Percentiles rank a stretch among this genome's conserved stretches.
Conservation (phyloP, 129 eudicot species). For the Pulicaria dysenterica region DNA sequence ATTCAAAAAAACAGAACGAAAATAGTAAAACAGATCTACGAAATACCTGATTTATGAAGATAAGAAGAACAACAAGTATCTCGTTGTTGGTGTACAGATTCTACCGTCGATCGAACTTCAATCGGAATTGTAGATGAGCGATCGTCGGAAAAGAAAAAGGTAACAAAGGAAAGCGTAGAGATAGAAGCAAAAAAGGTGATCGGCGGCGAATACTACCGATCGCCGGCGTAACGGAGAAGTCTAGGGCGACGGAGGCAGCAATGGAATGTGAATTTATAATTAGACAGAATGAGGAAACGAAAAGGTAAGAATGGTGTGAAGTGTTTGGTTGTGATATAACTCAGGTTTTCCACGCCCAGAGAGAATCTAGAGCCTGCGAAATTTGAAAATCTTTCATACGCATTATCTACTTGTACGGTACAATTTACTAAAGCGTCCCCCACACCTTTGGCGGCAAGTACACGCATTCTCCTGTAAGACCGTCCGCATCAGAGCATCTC, state of each 20-base stretch:
- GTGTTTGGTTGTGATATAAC: conserved; percentile 3
- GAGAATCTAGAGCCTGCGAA: conserved; percentile 14
- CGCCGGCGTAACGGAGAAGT: background rate
- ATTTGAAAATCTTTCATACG: background rate
- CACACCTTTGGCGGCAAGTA: background rate
- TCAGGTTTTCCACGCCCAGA: conserved; percentile 20
- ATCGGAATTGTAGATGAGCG: conserved; percentile 3
- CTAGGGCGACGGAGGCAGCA: conserved; percentile 8
- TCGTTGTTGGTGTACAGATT: background rate
- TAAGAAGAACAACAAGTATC: background rate
- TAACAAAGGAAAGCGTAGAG: background rate
- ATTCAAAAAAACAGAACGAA: too few species aligned
- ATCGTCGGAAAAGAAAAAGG: background rate
- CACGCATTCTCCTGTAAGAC: too few species aligned
- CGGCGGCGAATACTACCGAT: background rate
- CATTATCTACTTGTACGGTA: conserved; percentile 4
- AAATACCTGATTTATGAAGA: conserved; percentile 16
- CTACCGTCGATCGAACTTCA: background rate
- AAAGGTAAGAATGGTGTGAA: conserved; percentile 22
- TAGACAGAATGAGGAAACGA: background rate
- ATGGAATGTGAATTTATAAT: conserved; percentile 14
- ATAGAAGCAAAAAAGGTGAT: conserved; percentile 1
- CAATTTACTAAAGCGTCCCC: background rate
- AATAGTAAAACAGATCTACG: too few species aligned
- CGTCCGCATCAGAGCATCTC: too few species aligned